Evolutionary conservation across 2,329 filamentous ascomycete species (phyloP), one percentile per base, ranked within the genome.

Genomic region (Paecilomyces sp.): DNA sequence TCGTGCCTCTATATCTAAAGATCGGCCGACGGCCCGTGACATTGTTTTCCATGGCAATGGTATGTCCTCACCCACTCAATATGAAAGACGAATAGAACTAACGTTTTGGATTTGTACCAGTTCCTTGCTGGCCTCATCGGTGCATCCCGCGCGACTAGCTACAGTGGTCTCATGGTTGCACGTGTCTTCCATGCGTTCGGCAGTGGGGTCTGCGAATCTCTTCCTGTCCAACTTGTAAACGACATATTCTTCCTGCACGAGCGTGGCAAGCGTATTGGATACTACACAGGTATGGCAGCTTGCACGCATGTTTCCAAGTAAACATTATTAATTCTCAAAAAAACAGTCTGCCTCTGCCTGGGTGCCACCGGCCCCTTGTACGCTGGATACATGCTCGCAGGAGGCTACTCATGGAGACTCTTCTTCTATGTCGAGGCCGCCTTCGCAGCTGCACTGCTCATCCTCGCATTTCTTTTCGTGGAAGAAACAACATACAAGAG

Each of bases 381-480:
- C 55, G 82, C 84, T 1, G 83, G 83, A 12, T 86, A 85, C 68
- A 86, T 86, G 83, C 79, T 86, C 6, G 77, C 79, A 0, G 83
- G 77, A 0, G 81, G 82, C 9, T 80, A 83, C 65, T 84, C 82
- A 6, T 86, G 83, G 83, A 76, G 81, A 15, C 77, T 86, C 0
- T 86, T 83, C 73, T 86, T 86, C 74, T 85, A 85, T 67, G 83
- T 86, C 58, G 79, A 82, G 62, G 77, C 83, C 55, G 84, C 82
- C 2, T 85, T 86, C 57, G 77, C 80, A 1, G 71, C 71, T 8
- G 70, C 69, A 5, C 67, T 74, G 55, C 71, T 75, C 60, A 71
- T 84, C 52, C 64, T 80, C 7, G 77, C 81, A 0, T 84, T 86
- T 66, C 72, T 86, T 60, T 82, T 86, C 65, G 82, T 85, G 61